Base-by-base conservation (phyloP, 1,284 basidiomycete genomes). In the Trichosporon inkin region DNA sequence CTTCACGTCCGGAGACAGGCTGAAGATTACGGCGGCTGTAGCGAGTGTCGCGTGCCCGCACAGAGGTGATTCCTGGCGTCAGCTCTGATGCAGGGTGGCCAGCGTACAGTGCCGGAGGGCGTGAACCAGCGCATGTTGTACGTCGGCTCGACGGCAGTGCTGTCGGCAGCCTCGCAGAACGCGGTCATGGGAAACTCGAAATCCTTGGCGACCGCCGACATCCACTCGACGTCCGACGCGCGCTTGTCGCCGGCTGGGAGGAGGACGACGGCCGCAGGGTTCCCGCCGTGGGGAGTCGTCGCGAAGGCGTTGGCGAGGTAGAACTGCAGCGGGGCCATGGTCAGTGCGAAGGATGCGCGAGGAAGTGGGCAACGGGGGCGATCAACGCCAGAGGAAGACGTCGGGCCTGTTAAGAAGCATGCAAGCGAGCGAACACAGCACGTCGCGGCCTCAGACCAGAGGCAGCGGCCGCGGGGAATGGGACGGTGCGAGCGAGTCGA, bases 31-130 rank as follows among this genome's bases (percentile, higher is more conserved):
- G 2, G 8, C 14, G 3, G 71, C 62, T 0, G 73, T 56, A 0
- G 71, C 73, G 0, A 71, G 60, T 1, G 71, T 73, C 2, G 70
- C 71, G 58, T 75, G 73, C 1, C 73, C 73, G 60, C 73, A 75
- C 14, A 75, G 59, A 1, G 56, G 52, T 1, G 70, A 66, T 65
- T 75, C 73, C 71, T 74, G 53, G 17, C 13, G 41, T 58, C 36
- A 60, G 56, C 36, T 39, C 6, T 2, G 19, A 20, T 34, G 6
- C 6, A 11, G n/a, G n/a, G 7, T 7, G 14, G 35, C 3, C 34
- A 4, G 10, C 13, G n/a, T 17, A 22, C 1, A 2, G 14, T 13
- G 14, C 60, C 66, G 22, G 53, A 57, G 8, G 69, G 65, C 1
- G 70, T 72, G 44, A 67, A 73, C 71, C 71, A 75, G 22, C 73